Evolutionary conservation across 2,329 filamentous ascomycete genomes (phyloP), one percentile per base, ranked within the genome.

Genomic region (Cytospora paraplurivora): DNA sequence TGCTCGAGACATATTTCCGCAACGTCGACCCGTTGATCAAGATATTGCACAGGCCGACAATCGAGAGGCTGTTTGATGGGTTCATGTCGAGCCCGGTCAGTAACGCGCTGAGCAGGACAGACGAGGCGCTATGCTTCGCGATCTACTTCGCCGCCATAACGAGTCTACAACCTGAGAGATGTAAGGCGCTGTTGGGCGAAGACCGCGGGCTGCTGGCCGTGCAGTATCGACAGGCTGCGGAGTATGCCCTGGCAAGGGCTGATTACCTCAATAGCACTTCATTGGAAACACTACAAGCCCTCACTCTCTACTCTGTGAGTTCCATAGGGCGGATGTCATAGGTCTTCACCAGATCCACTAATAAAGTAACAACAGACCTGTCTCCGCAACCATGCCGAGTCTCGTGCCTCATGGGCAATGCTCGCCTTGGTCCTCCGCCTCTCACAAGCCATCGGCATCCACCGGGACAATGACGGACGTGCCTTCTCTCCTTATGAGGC

Each of bases 401-500:
- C 77, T 55, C 76, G 77, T 4, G 72, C 77, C 5, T 75, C 76
- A 0, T 81, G 78, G 78, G 77, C 75, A 3, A 71, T 81, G 11
- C 73, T 78, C 0, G 72, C 74, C 4, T 72, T 80, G 4, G 70
- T 77, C 7, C 70, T 79, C 49, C 78, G 81, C 7, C 75, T 82
- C 4, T 78, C 75, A 0, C 80, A 82, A 52, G 77, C 75, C 0
- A 70, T 77, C 19, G 71, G 73, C 41, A 71, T 82, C 5, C 78
- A 81, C 59, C 76, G 76, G 6, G 80, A 82, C 66, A 75, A 76
- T 4, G 71, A 73, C 44, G 74, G 73, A 6, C 70, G 70, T 7
- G 68, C 71, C 1, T 74, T 76, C 52, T 68, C 74, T 0, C 79
- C 82, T 0, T 88, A 84, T 66, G 81, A 88, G 62, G 79, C 79